These are phyloP conservation scores for Cucurbitaria berberidis DNA, from an alignment of 2,329 filamentous ascomycete species.

Conservation along the genomic window DNA sequence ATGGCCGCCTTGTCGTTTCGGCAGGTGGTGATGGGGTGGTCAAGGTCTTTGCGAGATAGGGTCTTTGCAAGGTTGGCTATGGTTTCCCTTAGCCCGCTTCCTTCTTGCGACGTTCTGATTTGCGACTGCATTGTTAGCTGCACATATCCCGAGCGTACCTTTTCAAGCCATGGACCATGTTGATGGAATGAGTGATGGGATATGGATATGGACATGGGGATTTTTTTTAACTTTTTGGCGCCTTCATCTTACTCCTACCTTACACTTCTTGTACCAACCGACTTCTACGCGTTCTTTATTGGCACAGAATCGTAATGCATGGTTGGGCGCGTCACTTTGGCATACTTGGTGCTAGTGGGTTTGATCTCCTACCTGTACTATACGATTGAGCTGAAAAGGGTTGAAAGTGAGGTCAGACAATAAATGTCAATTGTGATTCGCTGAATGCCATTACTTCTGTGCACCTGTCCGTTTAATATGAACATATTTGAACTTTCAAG, in stretches of 20 bases:
- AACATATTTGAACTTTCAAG: no score
- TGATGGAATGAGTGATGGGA: constrained; percentile 20
- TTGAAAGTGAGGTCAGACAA: constrained; percentile 1
- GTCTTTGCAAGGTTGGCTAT: constrained; percentile 11
- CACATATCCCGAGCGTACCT: constrained; percentile 19
- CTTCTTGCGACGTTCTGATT: constrained; percentile 9
- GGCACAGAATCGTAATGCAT: constrained; percentile 7
- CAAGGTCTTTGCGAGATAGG: constrained; percentile 73
- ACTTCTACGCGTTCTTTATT: constrained; percentile 2
- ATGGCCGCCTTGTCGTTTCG: constrained; percentile 92
- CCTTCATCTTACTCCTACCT: neutral
- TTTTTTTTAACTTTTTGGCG: constrained; percentile 10
- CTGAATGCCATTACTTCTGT: neutral
- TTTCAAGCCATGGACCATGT: constrained; percentile 4
- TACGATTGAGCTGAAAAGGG: constrained; percentile 1
- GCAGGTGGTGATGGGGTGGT: constrained; percentile 94
- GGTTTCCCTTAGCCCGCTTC: constrained; percentile 11
- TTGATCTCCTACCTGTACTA: constrained; percentile 8
- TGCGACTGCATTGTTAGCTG: constrained; percentile 27
- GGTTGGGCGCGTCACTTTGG: constrained; percentile 7
- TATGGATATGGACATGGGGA: constrained; percentile 23
- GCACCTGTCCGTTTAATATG: neutral
- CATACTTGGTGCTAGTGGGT: constrained; percentile 1
- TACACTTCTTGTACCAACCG: constrained; percentile 17
- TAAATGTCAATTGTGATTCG: neutral